phyloP scores from a whole-genome alignment of 202 grass and related monocot genomes.

The Carex sylvatica region DNA sequence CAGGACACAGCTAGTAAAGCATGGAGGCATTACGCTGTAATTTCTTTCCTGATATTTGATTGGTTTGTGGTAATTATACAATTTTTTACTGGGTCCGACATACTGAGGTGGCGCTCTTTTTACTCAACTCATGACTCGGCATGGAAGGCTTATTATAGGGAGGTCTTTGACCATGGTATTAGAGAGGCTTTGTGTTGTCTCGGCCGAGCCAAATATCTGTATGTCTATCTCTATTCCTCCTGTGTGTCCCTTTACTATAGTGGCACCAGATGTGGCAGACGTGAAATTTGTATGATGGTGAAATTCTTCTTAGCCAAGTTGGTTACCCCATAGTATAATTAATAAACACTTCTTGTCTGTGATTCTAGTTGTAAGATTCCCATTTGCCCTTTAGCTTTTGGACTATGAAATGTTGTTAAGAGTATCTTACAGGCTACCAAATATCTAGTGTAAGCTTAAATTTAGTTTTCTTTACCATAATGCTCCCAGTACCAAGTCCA shows the following conservation, averaged over 20 bases:
- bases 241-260: background rate
- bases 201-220: slow-evolving; percentile 89
- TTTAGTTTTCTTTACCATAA: background rate
- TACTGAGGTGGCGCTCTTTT: slow-evolving; percentile 91
- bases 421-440: background rate
- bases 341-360: background rate
- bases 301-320: background rate
- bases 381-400: background rate
- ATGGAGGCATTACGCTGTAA: slow-evolving; percentile 48
- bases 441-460: background rate
- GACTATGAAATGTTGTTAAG: background rate
- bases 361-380: background rate
- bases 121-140: slow-evolving; percentile 94
- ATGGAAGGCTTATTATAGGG: slow-evolving; percentile 98
- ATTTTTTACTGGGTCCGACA: slow-evolving; percentile 84
- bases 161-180: slow-evolving; percentile 97
- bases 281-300: background rate
- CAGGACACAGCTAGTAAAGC: slow-evolving; percentile 51
- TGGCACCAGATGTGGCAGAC: background rate
- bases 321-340: background rate
- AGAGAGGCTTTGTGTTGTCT: slow-evolving; percentile 97
- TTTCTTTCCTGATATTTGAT: slow-evolving; percentile 72
- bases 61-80: slow-evolving; percentile 78
- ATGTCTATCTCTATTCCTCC: slow-evolving; percentile 36
- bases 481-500: no score